Conservation (phyloP, 202 grass and related monocot genomes). For the Dendrocalamus latiflorus region DNA sequence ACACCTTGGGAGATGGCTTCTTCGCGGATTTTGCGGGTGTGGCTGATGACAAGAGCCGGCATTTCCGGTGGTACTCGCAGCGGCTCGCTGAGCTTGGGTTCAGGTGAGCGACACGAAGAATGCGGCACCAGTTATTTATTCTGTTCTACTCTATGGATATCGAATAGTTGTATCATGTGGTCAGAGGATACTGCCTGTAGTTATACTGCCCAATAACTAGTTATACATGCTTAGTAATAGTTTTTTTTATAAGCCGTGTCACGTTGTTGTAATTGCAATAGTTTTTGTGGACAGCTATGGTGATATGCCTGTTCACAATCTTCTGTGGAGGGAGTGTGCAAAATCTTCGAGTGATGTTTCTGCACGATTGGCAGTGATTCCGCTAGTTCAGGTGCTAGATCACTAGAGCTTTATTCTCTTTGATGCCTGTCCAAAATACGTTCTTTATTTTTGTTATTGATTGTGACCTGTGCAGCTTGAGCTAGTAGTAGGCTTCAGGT, state of each 20-base stretch:
- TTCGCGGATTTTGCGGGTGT: slow-evolving; percentile 73
- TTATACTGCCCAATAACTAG: too few species aligned
- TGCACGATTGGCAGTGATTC: slow-evolving; percentile 86
- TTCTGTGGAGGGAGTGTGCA: slow-evolving; percentile 81
- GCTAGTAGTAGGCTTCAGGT: not conserved
- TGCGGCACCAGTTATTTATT: not conserved
- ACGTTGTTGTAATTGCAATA: not conserved
- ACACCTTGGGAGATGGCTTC: slow-evolving; percentile 67
- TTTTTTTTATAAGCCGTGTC: not conserved
- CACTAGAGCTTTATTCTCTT: not conserved
- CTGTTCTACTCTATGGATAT: not conserved
- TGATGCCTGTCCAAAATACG: not conserved
- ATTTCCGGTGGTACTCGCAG: too few species aligned
- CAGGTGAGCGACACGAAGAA: slow-evolving; percentile 36
- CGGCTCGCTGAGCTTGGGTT: slow-evolving; percentile 60
- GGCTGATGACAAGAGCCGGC: slow-evolving; percentile 86
- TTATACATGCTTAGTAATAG: not conserved
- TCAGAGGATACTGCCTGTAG: not conserved
- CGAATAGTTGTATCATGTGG: not conserved
- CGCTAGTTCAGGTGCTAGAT: slow-evolving; percentile 69
- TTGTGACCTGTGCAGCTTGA: not conserved
- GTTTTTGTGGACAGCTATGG: slow-evolving; percentile 51
- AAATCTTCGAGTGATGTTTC: slow-evolving; percentile 79
- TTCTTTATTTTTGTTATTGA: not conserved
- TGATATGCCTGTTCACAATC: slow-evolving; percentile 93